A percentile compares a stretch with the other conserved stretches of the same genome.
phyloP scores from a whole-genome alignment of 2,329 filamentous ascomycete genomes.

The Apiospora kogelbergensis region DNA sequence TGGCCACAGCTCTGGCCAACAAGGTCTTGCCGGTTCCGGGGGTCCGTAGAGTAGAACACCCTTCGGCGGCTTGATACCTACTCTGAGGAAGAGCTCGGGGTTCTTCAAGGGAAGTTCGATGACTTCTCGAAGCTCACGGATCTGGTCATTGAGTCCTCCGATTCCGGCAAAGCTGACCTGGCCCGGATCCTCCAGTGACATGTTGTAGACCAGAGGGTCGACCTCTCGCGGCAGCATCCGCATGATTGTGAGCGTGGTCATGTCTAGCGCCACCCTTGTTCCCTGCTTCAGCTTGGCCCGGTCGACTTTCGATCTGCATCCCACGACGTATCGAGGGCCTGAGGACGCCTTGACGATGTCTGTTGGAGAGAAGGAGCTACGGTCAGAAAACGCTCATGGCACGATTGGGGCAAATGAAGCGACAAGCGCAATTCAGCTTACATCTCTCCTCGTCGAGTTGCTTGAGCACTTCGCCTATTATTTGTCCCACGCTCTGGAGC shows the following conservation, averaged over 20 bases:
- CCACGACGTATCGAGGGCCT: constrained; percentile 95
- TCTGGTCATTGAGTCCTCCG: constrained; percentile 96
- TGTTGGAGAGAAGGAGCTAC: constrained; percentile 35
- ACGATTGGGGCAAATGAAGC: background rate
- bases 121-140: constrained; percentile 93
- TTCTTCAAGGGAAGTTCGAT: constrained; percentile 98
- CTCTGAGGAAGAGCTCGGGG: constrained; percentile 92
- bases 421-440: constrained; percentile 47
- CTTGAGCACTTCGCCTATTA: constrained; percentile 98
- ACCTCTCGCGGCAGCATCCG: constrained; percentile 98
- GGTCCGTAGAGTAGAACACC: constrained; percentile 95
- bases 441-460: constrained; percentile 98
- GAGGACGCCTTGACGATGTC: constrained; percentile 99
- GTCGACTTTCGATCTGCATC: constrained; percentile 97
- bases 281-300: constrained; percentile 97
- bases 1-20: constrained; percentile 90
- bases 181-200: constrained; percentile 97
- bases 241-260: constrained; percentile 99
- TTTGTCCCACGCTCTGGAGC: constrained; percentile 96
- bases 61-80: constrained; percentile 98
- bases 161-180: constrained; percentile 98
- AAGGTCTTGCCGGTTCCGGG: constrained; percentile 97
- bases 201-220: constrained; percentile 98
- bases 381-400: background rate
- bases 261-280: constrained; percentile 94